phyloP scores from a whole-genome alignment of 1,284 basidiomycete species.

The Schizophyllum amplum region DNA sequence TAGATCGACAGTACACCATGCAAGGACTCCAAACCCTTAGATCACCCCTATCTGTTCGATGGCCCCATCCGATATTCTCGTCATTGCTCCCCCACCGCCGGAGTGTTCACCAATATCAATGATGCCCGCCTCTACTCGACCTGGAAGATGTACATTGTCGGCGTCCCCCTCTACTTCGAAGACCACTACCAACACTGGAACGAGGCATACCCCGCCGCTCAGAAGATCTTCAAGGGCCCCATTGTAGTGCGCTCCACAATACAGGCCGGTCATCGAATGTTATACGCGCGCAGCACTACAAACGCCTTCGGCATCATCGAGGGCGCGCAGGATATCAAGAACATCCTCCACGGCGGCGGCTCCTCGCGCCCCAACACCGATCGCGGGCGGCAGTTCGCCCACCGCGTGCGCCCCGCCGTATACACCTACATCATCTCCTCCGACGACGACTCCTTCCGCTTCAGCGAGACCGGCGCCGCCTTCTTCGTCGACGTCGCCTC shows the following conservation, averaged over 20 bases:
- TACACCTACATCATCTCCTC: slow-evolving; percentile 71
- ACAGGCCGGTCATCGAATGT: slow-evolving; percentile 60
- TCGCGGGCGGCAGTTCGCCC: slow-evolving; percentile 19
- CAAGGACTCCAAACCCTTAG: slow-evolving; percentile 21
- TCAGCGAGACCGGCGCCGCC: slow-evolving; percentile 72
- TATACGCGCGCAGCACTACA: slow-evolving; percentile 60
- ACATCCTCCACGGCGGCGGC: slow-evolving; percentile 36
- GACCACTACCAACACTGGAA: slow-evolving; percentile 62
- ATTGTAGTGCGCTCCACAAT: slow-evolving; percentile 58
- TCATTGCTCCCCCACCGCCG: slow-evolving; percentile 62
- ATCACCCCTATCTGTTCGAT: slow-evolving; percentile 55
- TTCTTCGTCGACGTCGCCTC: slow-evolving; percentile 78
- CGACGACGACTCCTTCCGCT: slow-evolving; percentile 64
- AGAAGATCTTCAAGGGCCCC: slow-evolving; percentile 48
- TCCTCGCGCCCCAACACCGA: slow-evolving; percentile 2
- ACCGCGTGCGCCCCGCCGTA: slow-evolving; percentile 66
- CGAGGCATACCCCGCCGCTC: slow-evolving; percentile 54
- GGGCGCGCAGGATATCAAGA: slow-evolving; percentile 34
- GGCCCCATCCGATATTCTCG: slow-evolving; percentile 65
- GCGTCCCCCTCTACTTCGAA: slow-evolving; percentile 50
- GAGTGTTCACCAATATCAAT: slow-evolving; percentile 49
- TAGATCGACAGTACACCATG: slow-evolving; percentile 29
- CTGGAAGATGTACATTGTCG: slow-evolving; percentile 68
- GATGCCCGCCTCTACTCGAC: slow-evolving; percentile 67
- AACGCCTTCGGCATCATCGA: slow-evolving; percentile 58